Conservation (phyloP, 2,329 filamentous ascomycete species). For the Arthrobotrys iridis region DNA sequence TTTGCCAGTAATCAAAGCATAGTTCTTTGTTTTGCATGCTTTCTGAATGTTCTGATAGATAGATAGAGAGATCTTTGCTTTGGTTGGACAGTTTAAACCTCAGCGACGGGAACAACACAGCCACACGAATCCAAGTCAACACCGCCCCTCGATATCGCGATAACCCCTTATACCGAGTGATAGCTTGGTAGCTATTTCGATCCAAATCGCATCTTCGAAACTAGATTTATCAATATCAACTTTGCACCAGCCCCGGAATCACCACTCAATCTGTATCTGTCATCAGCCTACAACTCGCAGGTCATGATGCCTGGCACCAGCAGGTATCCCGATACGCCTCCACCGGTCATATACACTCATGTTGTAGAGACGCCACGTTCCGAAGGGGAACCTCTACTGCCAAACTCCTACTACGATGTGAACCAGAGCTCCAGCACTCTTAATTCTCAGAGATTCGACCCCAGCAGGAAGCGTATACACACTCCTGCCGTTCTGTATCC, state of each 20-base stretch:
- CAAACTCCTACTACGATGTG: conserved; percentile 46
- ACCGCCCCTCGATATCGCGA: neutral
- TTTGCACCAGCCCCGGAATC: neutral
- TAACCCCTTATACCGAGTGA: neutral
- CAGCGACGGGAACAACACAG: conserved; percentile 4
- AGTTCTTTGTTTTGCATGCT: neutral
- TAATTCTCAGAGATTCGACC: conserved; percentile 43
- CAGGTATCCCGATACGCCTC: conserved; percentile 45
- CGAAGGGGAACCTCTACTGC: conserved; percentile 31
- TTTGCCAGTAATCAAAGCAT: no score
- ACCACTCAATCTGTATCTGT: conserved; percentile 27
- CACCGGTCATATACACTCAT: conserved; percentile 45
- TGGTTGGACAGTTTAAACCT: neutral
- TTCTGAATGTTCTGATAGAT: no score
- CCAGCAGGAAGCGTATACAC: conserved; percentile 49
- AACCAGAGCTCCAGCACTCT: conserved; percentile 53
- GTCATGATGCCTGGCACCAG: conserved; percentile 50
- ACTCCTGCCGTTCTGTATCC: conserved; percentile 51
- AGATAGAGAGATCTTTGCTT: neutral
- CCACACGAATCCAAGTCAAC: neutral
- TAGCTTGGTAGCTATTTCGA: neutral
- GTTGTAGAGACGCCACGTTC: conserved; percentile 44
- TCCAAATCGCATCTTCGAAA: neutral
- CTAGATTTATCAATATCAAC: neutral
- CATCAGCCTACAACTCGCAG: conserved; percentile 11